Evolutionary conservation across 306 rosid genomes (phyloP).

Genomic region (Quercus suber): DNA sequence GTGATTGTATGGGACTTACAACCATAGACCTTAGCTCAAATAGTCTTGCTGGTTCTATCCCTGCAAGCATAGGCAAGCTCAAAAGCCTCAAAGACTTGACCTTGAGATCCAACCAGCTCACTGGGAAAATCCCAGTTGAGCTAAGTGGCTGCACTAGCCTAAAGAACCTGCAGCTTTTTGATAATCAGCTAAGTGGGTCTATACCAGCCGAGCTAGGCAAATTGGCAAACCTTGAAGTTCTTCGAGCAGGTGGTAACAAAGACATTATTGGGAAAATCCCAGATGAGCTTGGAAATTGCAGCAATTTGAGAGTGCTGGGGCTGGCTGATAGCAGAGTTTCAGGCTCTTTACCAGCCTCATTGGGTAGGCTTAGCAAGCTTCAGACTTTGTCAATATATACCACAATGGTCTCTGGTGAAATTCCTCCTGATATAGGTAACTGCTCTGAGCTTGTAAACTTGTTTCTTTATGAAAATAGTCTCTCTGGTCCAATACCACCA

Average conservation of each 20-base stretch:
- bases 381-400: constrained; percentile 80
- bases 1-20: constrained; percentile 45
- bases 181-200: constrained; percentile 56
- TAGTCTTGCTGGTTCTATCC: constrained; percentile 67
- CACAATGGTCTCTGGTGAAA: constrained; percentile 87
- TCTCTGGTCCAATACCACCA: constrained; percentile 78
- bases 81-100: constrained; percentile 50
- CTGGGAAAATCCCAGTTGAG: constrained; percentile 73
- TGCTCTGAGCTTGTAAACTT: constrained; percentile 82
- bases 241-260: constrained; percentile 86
- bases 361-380: constrained; percentile 68
- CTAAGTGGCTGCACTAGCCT: constrained; percentile 47
- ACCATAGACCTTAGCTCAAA: constrained; percentile 67
- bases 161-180: constrained; percentile 50
- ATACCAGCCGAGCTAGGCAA: constrained; percentile 57
- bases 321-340: constrained; percentile 75
- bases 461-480: constrained; percentile 76
- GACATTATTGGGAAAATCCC: constrained; percentile 73
- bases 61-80: constrained; percentile 53
- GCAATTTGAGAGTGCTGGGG: constrained; percentile 69
- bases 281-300: constrained; percentile 67
- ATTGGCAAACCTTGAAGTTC: constrained; percentile 47
- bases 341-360: constrained; percentile 70
- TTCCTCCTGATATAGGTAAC: constrained; percentile 82
- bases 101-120: constrained; percentile 68